Percentiles rank a stretch among this genome's conserved stretches.
Conservation (phyloP, 2,329 filamentous ascomycete species). For the Aspergillus brunneoviolaceus region DNA sequence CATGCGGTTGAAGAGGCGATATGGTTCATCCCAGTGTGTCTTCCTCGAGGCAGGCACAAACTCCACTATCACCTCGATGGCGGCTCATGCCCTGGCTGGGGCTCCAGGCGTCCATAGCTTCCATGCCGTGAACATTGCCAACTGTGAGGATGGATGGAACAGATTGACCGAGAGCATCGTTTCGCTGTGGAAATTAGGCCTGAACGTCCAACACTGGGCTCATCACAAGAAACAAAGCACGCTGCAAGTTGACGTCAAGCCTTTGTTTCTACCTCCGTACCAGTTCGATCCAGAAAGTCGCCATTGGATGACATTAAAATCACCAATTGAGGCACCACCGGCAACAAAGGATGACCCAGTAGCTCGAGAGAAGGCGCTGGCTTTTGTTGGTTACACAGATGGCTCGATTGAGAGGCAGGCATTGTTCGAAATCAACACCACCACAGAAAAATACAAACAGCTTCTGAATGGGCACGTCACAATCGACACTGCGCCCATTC, state of each 20-base stretch:
- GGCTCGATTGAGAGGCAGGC: neutral
- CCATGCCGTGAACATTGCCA: slow-evolving; percentile 10
- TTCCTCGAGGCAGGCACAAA: slow-evolving; percentile 48
- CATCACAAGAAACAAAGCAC: slow-evolving; percentile 20
- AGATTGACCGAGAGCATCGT: slow-evolving; percentile 27
- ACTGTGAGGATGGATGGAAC: neutral
- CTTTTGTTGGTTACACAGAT: no score
- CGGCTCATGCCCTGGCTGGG: neutral
- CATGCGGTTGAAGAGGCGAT: slow-evolving; percentile 35
- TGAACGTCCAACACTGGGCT: slow-evolving; percentile 16
- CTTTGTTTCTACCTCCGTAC: slow-evolving; percentile 39
- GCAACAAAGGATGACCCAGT: no score
- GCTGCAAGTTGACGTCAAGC: slow-evolving; percentile 19
- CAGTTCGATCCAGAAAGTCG: slow-evolving; percentile 41
- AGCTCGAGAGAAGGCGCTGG: no score
- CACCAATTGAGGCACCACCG: neutral
- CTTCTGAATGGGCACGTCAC: slow-evolving; percentile 43
- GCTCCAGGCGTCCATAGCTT: neutral
- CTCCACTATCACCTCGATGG: slow-evolving; percentile 11
- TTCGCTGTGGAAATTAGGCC: slow-evolving; percentile 42
- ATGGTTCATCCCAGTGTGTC: slow-evolving; percentile 26
- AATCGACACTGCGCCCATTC: slow-evolving; percentile 39
- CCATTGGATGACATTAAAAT: slow-evolving; percentile 36
- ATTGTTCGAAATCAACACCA: slow-evolving; percentile 47
- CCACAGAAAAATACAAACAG: slow-evolving; percentile 32